Evolutionary conservation across 805 yeast species (phyloP), one percentile per base, ranked within the genome.

Genomic region (Zygotorulaspora sp.): DNA sequence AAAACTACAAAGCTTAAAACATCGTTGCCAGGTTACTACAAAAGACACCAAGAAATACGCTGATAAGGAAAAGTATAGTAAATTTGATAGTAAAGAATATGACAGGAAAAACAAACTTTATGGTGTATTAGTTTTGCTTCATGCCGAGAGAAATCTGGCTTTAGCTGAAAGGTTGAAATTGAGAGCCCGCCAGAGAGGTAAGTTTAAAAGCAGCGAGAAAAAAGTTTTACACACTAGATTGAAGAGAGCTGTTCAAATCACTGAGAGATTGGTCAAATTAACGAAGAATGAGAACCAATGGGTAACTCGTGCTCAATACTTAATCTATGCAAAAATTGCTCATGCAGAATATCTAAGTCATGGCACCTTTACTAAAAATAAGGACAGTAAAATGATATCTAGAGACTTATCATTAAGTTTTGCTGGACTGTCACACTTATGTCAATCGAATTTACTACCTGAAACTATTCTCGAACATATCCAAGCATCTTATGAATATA

Each of bases 121-220:
- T 53, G 90, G 80, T 22, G 67, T 71, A 26, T 62, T 87, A 17
- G 59, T 77, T n/a, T 64, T 88, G 16, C 66, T 77, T 40, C 71
- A 73, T n/a, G 78, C 83, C 1, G 97, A 92, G 61, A 74, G 96
- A 55, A 84, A 86, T 49, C 66, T 56, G 20, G 53, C 60, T 4
- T 33, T 55, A 13, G 58, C 48, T 11, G 64, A 61, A 40, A 39
- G 41, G 14, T 47, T 58, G 25, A 60, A 58, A 35, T 23, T 56
- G 31, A 52, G 54, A 35, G 52, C 56, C n/a, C 52, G 58, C 23
- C 51, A 48, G 29, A 55, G 65, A 37, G 59, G 60, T 26, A 49
- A 52, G 21, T 46, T 52, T 22, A 59, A 67, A 42, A 49, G 43
- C 6, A 45, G 50, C 33, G 64, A 61, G 55, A 57, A 59, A 45